Conservation (phyloP, 129 eudicot species). For the Artemisia argyi region DNA sequence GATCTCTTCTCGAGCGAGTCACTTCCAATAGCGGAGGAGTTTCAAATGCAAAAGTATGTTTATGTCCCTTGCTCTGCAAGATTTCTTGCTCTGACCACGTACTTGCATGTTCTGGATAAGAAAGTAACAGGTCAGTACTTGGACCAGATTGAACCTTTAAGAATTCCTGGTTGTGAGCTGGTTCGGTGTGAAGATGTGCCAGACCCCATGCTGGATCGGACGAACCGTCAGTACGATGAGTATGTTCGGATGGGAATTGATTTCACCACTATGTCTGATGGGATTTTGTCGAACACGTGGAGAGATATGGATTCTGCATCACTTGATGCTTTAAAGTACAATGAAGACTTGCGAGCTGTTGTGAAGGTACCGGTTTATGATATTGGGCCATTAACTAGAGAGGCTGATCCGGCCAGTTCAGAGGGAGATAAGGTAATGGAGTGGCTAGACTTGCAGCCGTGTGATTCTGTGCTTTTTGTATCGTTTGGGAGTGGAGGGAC, state of each 20-base stretch:
- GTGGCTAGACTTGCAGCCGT: slow-evolving; percentile 61
- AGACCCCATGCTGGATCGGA: slow-evolving; percentile 60
- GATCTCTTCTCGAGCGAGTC: slow-evolving; percentile 49
- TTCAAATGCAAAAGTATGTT: slow-evolving; percentile 44
- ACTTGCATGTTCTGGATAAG: slow-evolving; percentile 42
- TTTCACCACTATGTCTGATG: slow-evolving; percentile 32
- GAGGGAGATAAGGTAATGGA: slow-evolving; percentile 19
- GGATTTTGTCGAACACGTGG: slow-evolving; percentile 61
- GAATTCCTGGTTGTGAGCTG: slow-evolving; percentile 56
- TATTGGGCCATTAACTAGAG: slow-evolving; percentile 53
- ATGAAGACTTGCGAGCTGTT: slow-evolving; percentile 22
- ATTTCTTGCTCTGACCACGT: slow-evolving; percentile 34
- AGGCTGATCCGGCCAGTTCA: slow-evolving; percentile 13
- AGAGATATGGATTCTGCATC: slow-evolving; percentile 44
- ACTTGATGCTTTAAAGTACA: slow-evolving; percentile 28
- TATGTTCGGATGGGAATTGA: slow-evolving; percentile 34
- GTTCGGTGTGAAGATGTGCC: slow-evolving; percentile 49
- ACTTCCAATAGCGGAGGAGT: slow-evolving; percentile 46
- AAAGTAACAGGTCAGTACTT: slow-evolving; percentile 51
- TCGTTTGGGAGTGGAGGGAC: slow-evolving; percentile 63
- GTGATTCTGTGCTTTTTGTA: slow-evolving; percentile 47
- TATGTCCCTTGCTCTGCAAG: slow-evolving; percentile 38
- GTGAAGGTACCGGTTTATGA: slow-evolving; percentile 57
- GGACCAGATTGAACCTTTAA: slow-evolving; percentile 42
- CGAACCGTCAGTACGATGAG: slow-evolving; percentile 39